Evolutionary conservation across 2,329 filamentous ascomycete species (phyloP), one percentile per base, ranked within the genome.

Genomic region (Trichoderma sp.): DNA sequence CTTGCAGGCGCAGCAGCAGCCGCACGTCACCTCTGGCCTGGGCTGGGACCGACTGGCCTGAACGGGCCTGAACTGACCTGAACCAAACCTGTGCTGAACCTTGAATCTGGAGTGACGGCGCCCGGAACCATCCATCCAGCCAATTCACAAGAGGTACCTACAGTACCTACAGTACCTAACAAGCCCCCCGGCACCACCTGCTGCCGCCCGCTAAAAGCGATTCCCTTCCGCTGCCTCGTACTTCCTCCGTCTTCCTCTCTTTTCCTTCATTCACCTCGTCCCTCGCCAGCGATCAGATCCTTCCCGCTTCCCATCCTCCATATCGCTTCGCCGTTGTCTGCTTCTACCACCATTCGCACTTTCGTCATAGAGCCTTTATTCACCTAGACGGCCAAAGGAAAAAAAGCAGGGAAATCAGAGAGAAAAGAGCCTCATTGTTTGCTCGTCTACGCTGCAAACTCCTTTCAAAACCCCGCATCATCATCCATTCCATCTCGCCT

Each of bases 401-500:
- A 1, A 39, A 3, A 24, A 59, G 28, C 26, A n/a, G 26, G 21
- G 26, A 30, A 34, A 47, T 26, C 44, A n/a, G 41, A 45, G 21
- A 51, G 43, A 44, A 41, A 12, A 43, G 24, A 9, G 21, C 39
- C 24, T 15, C 47, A 9, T 14, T 15, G 39, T 43, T 43, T 64
- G 51, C 57, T 56, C 43, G 43, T 50, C 47, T 17, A 43, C 50
- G 21, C 47, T 17, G 56, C 50, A 28, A 55, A 63, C 50, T 56
- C 43, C 39, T 55, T 65, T 61, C 34, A 62, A 65, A 65, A 65
- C 63, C 63, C 63, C 63, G 63, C 63, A 65, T 65, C 63, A 54
- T 51, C 62, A 43, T 10, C 17, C 51, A 48, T 28, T 50, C 47
- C 34, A 39, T 10, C 12, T 39, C 7, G 34, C 19, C 54, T 65